Base-by-base conservation (phyloP, 2,329 filamentous ascomycete genomes). In the Arthrocladium fulminans region DNA sequence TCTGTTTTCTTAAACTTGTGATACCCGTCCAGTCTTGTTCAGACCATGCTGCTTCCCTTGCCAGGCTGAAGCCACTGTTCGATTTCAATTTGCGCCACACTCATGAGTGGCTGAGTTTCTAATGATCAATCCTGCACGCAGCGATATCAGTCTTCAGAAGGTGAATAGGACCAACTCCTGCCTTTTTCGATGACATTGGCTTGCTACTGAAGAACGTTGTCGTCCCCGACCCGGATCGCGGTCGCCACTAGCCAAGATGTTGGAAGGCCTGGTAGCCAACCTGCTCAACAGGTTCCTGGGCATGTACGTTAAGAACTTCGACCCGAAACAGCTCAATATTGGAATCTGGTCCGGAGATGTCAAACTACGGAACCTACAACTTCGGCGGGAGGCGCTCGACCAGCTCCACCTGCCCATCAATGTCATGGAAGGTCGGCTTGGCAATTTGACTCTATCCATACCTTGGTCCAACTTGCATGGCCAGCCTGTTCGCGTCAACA, bases 241-340 rank as follows among this genome's bases (percentile, higher is more conserved):
- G 77, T 80, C 73, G 65, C 64, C 67, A 59, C 60, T 67, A 66
- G 67, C 71, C 75, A 76, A 66, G 62, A 98, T 99, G 92, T 81
- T 99, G 72, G 92, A 98, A 78, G 87, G 89, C 59, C 77, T 99
- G 60, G 92, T 97, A 56, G 88, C 92, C 61, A 94, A 90, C 70
- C 77, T 99, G 74, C 83, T 99, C 61, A 98, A 98, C 74, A 86
- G 94, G 74, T 97, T 98, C 71, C 73, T 99, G 80, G 94, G 92
- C 77, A 95, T 97, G 85, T 98, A 98, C 69, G 90, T 99, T 69
- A 89, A 94, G 77, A 97, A 98, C 71, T 98, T 99, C 66, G 92
- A 99, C 68, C 88, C 92, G 47, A 85, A 88, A 62, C 92, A 98
- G 73, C 78, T 99, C 57, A 98, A 98, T 65, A 89, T 98, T 55